Conservation (phyloP, 1,284 basidiomycete genomes). For the Papiliotrema nemorosa region DNA sequence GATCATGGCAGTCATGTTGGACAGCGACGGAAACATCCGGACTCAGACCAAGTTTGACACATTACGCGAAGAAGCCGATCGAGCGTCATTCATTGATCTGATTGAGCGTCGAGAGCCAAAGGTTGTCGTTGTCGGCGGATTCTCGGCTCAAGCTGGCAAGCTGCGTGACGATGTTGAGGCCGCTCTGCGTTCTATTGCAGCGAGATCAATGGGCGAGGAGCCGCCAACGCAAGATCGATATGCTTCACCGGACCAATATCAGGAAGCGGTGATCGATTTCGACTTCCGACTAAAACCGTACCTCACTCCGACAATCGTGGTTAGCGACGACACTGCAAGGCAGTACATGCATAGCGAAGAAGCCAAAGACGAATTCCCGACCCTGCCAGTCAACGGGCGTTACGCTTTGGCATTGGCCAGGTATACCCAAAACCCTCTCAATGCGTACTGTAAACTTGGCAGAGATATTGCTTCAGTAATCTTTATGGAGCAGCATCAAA, state of each 20-base stretch:
- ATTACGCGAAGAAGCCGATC: slow-evolving; percentile 61
- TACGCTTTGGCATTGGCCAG: slow-evolving; percentile 94
- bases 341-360: slow-evolving; percentile 90
- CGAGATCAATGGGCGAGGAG: slow-evolving; percentile 25
- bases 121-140: slow-evolving; percentile 84
- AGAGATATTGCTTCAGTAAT: slow-evolving; percentile 73
- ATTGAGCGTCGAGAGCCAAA: slow-evolving; percentile 78
- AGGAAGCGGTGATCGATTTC: slow-evolving; percentile 27
- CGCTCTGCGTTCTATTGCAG: slow-evolving; percentile 44
- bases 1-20: slow-evolving; percentile 79
- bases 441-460: slow-evolving; percentile 86
- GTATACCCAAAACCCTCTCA: slow-evolving; percentile 89
- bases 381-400: slow-evolving; percentile 74
- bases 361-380: slow-evolving; percentile 78
- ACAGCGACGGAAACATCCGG: slow-evolving; percentile 81
- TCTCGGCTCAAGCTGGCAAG: slow-evolving; percentile 67
- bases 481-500: slow-evolving; percentile 79
- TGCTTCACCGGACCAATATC: slow-evolving; percentile 36
- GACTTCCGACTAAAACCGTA: slow-evolving; percentile 25
- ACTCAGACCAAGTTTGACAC: slow-evolving; percentile 88
- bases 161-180: slow-evolving; percentile 57
- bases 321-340: slow-evolving; percentile 87
- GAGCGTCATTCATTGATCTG: slow-evolving; percentile 69
- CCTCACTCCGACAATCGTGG: slow-evolving; percentile 71
- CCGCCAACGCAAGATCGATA: slow-evolving; percentile 33